Evolutionary conservation across 768 basidiomycete species (phyloP).

Genomic region (Mycena kentingensis): DNA sequence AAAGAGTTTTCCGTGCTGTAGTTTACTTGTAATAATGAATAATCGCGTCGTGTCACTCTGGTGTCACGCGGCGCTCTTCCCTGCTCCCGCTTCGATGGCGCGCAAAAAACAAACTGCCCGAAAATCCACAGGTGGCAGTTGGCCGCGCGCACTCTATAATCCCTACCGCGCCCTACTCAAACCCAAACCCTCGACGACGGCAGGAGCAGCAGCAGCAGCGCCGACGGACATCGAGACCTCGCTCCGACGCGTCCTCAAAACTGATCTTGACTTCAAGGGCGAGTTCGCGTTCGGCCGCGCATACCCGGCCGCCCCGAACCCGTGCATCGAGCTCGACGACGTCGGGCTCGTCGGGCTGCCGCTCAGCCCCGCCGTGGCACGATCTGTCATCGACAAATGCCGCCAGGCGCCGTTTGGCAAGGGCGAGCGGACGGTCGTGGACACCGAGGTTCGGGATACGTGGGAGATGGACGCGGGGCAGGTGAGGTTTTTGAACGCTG

Average conservation of each 20-base stretch:
- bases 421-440: constrained; percentile 43
- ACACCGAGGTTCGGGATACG: constrained; percentile 48
- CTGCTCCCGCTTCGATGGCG: too few relatives aligned
- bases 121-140: too few relatives aligned
- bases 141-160: too few relatives aligned
- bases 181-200: too few relatives aligned
- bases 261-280: constrained; percentile 7
- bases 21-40: too few relatives aligned
- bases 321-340: constrained; percentile 5
- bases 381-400: constrained; percentile 29
- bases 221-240: too few relatives aligned
- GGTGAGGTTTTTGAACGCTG: constrained; percentile 43
- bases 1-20: too few relatives aligned
- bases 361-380: neutral
- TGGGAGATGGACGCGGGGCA: constrained; percentile 50
- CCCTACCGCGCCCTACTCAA: too few relatives aligned
- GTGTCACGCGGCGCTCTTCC: too few relatives aligned
- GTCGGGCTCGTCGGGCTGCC: constrained; percentile 3
- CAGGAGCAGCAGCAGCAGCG: too few relatives aligned
- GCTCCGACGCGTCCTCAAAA: constrained; percentile 15
- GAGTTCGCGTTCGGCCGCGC: neutral
- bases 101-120: too few relatives aligned
- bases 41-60: too few relatives aligned
- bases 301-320: constrained; percentile 7
- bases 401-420: constrained; percentile 48